Evolutionary conservation across 768 basidiomycete species (phyloP).

Genomic region (Kwoniella shandongensis): DNA sequence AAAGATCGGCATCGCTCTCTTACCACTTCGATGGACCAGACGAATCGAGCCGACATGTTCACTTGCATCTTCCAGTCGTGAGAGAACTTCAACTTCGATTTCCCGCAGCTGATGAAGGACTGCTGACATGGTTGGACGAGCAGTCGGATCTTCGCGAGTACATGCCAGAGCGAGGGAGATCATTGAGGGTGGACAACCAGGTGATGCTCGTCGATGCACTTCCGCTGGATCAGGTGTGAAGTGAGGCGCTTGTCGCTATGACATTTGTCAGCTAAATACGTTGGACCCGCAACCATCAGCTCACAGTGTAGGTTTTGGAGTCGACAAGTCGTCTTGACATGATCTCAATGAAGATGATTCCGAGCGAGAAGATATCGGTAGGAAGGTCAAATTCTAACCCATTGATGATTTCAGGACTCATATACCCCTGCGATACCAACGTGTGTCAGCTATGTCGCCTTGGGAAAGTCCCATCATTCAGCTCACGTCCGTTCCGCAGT

Average conservation of each 20-base stretch:
- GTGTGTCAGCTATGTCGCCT: background rate
- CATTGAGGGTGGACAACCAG: constrained; percentile 76
- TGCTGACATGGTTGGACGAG: constrained; percentile 71
- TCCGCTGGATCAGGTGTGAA: constrained; percentile 78
- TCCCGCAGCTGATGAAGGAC: constrained; percentile 75
- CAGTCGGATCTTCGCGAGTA: constrained; percentile 63
- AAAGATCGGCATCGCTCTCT: constrained; percentile 55
- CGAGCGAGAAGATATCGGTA: constrained; percentile 92
- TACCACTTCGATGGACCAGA: constrained; percentile 65
- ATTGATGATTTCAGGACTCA: constrained; percentile 92
- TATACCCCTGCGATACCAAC: constrained; percentile 72
- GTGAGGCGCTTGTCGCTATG: constrained; percentile 67
- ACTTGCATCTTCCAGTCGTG: constrained; percentile 65
- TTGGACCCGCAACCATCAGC: constrained; percentile 3
- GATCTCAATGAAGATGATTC: constrained; percentile 76
- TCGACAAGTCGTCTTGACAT: constrained; percentile 80
- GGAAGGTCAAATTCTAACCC: constrained; percentile 90
- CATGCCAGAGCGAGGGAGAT: constrained; percentile 77
- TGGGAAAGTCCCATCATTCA: background rate
- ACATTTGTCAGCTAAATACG: background rate
- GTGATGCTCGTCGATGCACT: constrained; percentile 65
- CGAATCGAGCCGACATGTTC: constrained; percentile 81
- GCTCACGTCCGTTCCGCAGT: constrained; percentile 55
- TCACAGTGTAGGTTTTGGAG: constrained; percentile 59
- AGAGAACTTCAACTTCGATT: constrained; percentile 81